phyloP scores from a whole-genome alignment of 306 rosid species.

The Prosopis cineraria region DNA sequence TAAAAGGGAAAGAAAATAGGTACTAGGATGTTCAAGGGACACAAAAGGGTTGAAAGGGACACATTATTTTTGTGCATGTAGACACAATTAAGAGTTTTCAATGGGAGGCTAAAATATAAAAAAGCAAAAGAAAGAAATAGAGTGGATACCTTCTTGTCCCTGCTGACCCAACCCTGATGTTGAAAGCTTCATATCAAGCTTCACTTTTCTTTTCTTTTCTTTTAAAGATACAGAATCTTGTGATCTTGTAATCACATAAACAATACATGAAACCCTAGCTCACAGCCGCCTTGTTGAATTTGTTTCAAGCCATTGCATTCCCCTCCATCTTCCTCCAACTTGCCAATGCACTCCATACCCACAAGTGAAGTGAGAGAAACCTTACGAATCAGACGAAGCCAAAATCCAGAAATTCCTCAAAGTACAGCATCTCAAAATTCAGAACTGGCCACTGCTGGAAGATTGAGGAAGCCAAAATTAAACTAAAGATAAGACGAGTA shows the following conservation, averaged over 20 bases:
- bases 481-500: slow-evolving; percentile 10
- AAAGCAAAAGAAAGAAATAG: slow-evolving; percentile 37
- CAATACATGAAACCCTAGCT: slow-evolving; percentile 63
- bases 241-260: slow-evolving; percentile 37
- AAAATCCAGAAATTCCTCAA: slow-evolving; percentile 33
- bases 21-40: slow-evolving; percentile 33
- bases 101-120: neutral
- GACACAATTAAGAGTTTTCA: slow-evolving; percentile 38
- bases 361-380: slow-evolving; percentile 10
- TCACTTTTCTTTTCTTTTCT: slow-evolving; percentile 29
- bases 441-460: neutral
- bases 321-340: slow-evolving; percentile 39
- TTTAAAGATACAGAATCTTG: slow-evolving; percentile 38
- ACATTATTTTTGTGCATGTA: slow-evolving; percentile 29
- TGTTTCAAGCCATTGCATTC: slow-evolving; percentile 52
- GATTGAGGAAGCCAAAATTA: slow-evolving; percentile 10
- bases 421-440: slow-evolving; percentile 41
- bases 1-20: slow-evolving; percentile 30
- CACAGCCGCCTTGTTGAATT: slow-evolving; percentile 35
- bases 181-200: slow-evolving; percentile 94
- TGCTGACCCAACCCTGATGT: slow-evolving; percentile 92
- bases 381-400: slow-evolving; percentile 47
- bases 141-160: slow-evolving; percentile 82
- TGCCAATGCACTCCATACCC: slow-evolving; percentile 49
- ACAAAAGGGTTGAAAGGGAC: slow-evolving; percentile 50